phyloP scores from a whole-genome alignment of 805 yeast genomes.

The Sugiyamaella chiloensis region DNA sequence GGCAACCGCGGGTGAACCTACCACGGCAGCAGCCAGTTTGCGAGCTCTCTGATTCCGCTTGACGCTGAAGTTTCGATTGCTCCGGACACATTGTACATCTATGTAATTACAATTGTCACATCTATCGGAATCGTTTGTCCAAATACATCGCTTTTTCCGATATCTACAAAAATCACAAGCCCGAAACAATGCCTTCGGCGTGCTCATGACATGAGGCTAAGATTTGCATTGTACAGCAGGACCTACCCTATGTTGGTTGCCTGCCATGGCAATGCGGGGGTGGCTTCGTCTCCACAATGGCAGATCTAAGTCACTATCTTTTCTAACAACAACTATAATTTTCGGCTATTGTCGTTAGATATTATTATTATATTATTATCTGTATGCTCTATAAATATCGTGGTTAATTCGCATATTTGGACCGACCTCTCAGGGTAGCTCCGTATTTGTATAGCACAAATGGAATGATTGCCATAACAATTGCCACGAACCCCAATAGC shows the following conservation, averaged over 20 bases:
- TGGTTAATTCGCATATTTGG: conserved; percentile 31
- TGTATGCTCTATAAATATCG: background rate
- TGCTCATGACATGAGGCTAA: too few relatives aligned
- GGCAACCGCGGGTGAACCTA: background rate
- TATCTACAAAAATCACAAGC: conserved; percentile 20
- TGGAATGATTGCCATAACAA: conserved; percentile 47
- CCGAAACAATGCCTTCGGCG: conserved; percentile 5
- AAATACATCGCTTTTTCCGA: conserved; percentile 15
- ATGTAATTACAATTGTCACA: conserved; percentile 14
- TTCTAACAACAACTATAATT: too few relatives aligned
- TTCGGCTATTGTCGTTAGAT: background rate
- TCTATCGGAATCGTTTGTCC: background rate
- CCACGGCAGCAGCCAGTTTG: conserved; percentile 7
- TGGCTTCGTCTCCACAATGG: too few relatives aligned
- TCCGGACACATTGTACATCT: conserved; percentile 11
- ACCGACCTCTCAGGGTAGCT: conserved; percentile 34
- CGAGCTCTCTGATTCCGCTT: conserved; percentile 11
- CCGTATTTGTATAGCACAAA: conserved; percentile 38
- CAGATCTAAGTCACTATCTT: too few relatives aligned
- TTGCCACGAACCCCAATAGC: conserved; percentile 44
- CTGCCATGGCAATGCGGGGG: too few relatives aligned
- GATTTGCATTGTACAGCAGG: too few relatives aligned
- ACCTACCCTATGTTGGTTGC: too few relatives aligned
- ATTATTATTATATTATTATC: background rate
- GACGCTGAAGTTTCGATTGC: conserved; percentile 8